Conservation (phyloP, 768 basidiomycete species). For the Phylloporus arenicola region DNA sequence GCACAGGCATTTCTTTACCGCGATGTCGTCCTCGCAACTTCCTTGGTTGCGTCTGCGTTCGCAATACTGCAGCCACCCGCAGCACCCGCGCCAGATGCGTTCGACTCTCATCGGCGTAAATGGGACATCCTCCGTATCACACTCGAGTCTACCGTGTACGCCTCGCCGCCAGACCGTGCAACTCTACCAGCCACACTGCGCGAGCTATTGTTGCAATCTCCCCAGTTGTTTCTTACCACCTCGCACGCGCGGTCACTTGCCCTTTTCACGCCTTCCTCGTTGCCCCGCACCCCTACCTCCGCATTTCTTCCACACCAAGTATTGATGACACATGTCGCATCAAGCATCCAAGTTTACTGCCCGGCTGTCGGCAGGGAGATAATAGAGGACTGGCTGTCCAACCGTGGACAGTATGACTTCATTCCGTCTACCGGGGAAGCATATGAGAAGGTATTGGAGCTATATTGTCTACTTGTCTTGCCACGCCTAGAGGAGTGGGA, state of each 20-base stretch:
- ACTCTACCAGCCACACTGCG: conserved; percentile 48
- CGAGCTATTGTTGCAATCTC: conserved; percentile 49
- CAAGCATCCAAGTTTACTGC: conserved; percentile 61
- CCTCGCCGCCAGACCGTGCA: conserved; percentile 41
- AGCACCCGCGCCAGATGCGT: conserved; percentile 30
- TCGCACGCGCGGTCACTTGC: conserved; percentile 60
- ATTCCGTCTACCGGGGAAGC: conserved; percentile 39
- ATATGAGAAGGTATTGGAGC: conserved; percentile 70
- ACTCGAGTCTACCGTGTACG: conserved; percentile 68
- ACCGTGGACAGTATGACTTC: conserved; percentile 38
- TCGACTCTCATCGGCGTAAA: conserved; percentile 58
- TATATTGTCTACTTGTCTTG: conserved; percentile 70
- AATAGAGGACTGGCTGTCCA: conserved; percentile 75
- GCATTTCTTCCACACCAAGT: conserved; percentile 66
- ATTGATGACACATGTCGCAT: conserved; percentile 62
- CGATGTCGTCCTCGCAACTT: conserved; percentile 60
- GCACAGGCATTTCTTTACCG: conserved; percentile 74
- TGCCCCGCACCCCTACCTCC: conserved; percentile 37
- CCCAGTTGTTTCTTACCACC: conserved; percentile 50
- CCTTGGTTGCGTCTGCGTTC: conserved; percentile 66
- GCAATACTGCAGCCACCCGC: conserved; percentile 46
- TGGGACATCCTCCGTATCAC: conserved; percentile 88
- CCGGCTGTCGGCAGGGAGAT: conserved; percentile 58
- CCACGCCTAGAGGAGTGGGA: conserved; percentile 76
- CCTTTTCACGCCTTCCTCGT: conserved; percentile 56